These are phyloP conservation scores for Exserohilum rostratum DNA, from an alignment of 2,329 filamentous ascomycete species.

Conservation along the genomic window DNA sequence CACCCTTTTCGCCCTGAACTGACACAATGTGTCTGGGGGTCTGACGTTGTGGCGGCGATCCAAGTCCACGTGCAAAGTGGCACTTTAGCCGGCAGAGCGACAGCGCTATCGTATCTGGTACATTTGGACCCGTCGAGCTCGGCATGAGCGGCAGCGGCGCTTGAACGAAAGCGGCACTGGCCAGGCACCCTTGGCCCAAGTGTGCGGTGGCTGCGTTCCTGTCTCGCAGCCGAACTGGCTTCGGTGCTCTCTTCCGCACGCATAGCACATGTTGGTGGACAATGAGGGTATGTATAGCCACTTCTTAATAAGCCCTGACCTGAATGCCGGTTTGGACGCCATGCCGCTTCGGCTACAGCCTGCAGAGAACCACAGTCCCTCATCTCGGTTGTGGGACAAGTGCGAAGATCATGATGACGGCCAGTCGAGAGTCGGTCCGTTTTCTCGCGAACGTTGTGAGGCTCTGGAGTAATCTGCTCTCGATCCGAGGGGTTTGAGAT, in stretches of 20 bases:
- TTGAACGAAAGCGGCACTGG: slow-evolving; percentile 3
- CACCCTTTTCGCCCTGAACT: background rate
- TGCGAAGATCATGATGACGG: slow-evolving; percentile 28
- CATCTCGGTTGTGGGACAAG: slow-evolving; percentile 31
- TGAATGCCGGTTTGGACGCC: slow-evolving; percentile 3
- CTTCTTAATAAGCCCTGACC: slow-evolving; percentile 10
- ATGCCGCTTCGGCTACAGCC: slow-evolving; percentile 18
- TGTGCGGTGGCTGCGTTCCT: background rate
- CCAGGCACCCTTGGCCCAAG: slow-evolving; percentile 7
- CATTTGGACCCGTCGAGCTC: slow-evolving; percentile 3
- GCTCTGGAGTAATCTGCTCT: background rate
- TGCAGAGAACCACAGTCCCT: slow-evolving; percentile 9
- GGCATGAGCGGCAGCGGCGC: slow-evolving; percentile 26
- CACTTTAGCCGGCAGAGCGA: slow-evolving; percentile 27
- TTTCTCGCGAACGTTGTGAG: background rate
- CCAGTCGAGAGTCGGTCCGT: slow-evolving; percentile 2
- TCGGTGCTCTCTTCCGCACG: background rate
- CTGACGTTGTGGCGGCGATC: slow-evolving; percentile 22
- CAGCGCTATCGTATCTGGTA: slow-evolving; percentile 13
- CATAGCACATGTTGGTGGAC: background rate
- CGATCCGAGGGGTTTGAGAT: slow-evolving; percentile 6
- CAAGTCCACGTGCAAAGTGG: slow-evolving; percentile 26
- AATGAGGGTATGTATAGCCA: background rate
- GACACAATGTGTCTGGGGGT: slow-evolving; percentile 11
- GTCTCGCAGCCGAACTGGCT: background rate